These are phyloP conservation scores for Inga oerstediana DNA, from an alignment of 306 rosid species.

Conservation along the genomic window DNA sequence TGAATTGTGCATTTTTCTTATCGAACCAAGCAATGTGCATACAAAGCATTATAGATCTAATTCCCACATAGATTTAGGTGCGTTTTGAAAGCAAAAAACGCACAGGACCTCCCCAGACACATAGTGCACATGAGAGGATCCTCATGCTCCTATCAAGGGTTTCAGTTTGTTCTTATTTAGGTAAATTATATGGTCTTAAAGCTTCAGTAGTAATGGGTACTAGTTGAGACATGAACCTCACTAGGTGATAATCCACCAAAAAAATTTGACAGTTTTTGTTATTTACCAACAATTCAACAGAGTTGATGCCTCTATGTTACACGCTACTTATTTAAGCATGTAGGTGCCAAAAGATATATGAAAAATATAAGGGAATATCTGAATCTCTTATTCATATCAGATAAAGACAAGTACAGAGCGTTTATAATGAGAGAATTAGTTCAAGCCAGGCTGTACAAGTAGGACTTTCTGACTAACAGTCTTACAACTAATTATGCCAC, in stretches of 20 bases:
- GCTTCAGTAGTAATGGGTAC: neutral
- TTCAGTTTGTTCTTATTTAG: conserved; percentile 3
- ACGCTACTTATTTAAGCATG: neutral
- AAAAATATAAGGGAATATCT: no score
- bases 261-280: neutral
- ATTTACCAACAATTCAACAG: neutral
- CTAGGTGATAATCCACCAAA: neutral
- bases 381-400: no score
- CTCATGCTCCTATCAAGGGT: conserved; percentile 1
- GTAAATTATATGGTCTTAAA: neutral
- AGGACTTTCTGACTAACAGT: no score
- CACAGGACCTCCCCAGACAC: neutral
- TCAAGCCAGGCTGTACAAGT: no score
- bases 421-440: no score
- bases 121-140: neutral
- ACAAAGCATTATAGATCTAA: neutral
- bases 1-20: neutral
- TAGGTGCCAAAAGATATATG: neutral
- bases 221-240: neutral
- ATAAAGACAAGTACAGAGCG: no score
- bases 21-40: neutral
- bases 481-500: no score
- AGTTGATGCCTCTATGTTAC: neutral
- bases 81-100: neutral
- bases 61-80: neutral